Evolutionary conservation across 2,329 filamentous ascomycete species (phyloP), one percentile per base, ranked within the genome.

Genomic region (Exophiala sideris): DNA sequence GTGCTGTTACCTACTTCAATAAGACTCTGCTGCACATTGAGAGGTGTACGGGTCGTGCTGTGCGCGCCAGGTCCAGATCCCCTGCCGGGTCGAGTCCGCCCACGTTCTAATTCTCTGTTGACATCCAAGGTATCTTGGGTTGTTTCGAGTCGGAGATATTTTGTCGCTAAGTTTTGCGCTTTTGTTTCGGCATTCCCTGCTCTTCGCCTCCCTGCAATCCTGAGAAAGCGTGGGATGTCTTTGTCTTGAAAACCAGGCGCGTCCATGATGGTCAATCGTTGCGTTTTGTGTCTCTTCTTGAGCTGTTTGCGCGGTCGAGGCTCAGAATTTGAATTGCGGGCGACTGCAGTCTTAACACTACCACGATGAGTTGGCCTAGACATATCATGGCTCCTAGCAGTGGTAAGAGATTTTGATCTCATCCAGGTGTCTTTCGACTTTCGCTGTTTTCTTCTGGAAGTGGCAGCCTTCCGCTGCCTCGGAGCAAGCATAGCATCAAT

Each of bases 41-140:
- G 41, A 34, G 42, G 44, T 35, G 18, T 40, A 21, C 29, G 46
- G 9, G 20, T 45, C 34, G 35, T 21, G 18, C 39, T 32, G 21
- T 24, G 33, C 9, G 42, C 33, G 45, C 16, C 21, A 29, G 44
- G n/a, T 35, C 14, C 12, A 18, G 29, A 12, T 32, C 29, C 32
- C 21, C 45, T 29, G 18, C 14, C 16, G 3, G 36, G 52, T 34
- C 42, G 38, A 29, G 12, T 66, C 59, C 68, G 75, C 82, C 82
- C 84, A 52, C 76, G 70, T 42, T 65, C 68, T 47, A 85, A 68
- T 2, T 73, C 71, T 32, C 64, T 59, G 47, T 75, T 78, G 6
- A 79, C 79, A 62, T 85, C 81, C 45, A 73, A 69, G 1, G 80
- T 84, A 56, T 85, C 82, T 7, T 70, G 61, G 32, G 67, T 69